Evolutionary conservation across 257 asterid species (phyloP), one percentile per base, ranked within the genome.

Genomic region (Scutellaria minor): DNA sequence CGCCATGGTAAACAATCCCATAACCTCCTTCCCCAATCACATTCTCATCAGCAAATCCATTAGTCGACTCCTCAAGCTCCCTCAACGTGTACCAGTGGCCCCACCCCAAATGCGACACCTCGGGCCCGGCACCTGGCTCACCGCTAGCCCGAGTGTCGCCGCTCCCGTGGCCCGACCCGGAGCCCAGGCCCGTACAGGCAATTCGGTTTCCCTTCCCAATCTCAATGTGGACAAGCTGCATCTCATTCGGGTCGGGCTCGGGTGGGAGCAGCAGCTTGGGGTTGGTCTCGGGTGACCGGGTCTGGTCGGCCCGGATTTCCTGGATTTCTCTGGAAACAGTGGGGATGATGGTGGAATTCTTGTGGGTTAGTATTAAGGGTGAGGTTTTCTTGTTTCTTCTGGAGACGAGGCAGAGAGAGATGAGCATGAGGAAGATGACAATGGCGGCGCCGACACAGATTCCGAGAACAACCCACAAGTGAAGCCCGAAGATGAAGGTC

Each of bases 1-100:
- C 69, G 3, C 97, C 98, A 10, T 71, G 83, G 66, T 93, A 93
- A 60, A 93, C 98, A 75, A 93, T 89, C 24, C 95, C 98, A 78
- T 93, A 93, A 2, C 98, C 98, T 54, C 98, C 98, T 86, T 92
- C 96, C 51, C 98, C 98, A 55, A 92, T 83, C 78, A 92, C 98
- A 78, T 85, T 87, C 70, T 85, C 97, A 59, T 80, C 91, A 64
- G 83, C 73, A 81, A 93, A 93, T 3, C 80, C 88, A 77, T 88
- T 79, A 4, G 98, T 93, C 0, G 93, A 73, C 64, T 83, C 83
- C 75, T 90, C 89, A 53, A 93, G 95, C 89, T 93, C 98, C 72
- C 98, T 81, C 68, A 93, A 69, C 31, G 96, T 90, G 73, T 88
- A 93, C 98, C 98, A 93, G 71, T 90, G 96, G 3, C 98, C 98